Conservation (phyloP, 1,139 yeast species). For the Casaregolazyma lundiana region DNA sequence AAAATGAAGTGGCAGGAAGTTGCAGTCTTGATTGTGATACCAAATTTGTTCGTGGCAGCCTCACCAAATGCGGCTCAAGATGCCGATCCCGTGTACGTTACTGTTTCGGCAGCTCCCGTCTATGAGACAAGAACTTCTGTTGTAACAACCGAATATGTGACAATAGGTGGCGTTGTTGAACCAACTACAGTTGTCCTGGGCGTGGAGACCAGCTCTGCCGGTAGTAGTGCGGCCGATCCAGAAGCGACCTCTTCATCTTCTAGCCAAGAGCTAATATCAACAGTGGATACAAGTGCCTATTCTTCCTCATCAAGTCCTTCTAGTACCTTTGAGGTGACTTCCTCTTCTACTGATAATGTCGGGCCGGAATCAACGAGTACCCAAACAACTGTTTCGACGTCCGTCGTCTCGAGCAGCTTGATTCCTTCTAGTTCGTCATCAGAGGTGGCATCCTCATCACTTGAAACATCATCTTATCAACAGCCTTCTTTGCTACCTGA, state of each 20-base stretch:
- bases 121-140: slow-evolving; percentile 19
- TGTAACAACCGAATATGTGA: slow-evolving; percentile 1
- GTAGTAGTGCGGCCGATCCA: slow-evolving; percentile 12
- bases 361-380: not conserved
- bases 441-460: not conserved
- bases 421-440: not conserved
- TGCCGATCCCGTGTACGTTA: slow-evolving; percentile 15
- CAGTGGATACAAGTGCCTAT: not conserved
- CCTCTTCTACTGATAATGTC: not conserved
- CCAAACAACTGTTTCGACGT: not conserved
- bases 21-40: not conserved
- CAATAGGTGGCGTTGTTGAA: not conserved
- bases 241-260: slow-evolving; percentile 11
- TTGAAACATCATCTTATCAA: not conserved
- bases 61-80: slow-evolving; percentile 10
- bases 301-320: not conserved
- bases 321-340: not conserved
- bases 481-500: not conserved
- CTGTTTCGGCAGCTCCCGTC: slow-evolving; percentile 21
- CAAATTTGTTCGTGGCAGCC: slow-evolving; percentile 4
- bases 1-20: not conserved
- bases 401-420: not conserved
- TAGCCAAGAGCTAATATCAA: not conserved
- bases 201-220: slow-evolving; percentile 1
- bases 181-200: not conserved